phyloP scores from a whole-genome alignment of 108 stramenopile species.

The Pseudonitzschia pungens region DNA sequence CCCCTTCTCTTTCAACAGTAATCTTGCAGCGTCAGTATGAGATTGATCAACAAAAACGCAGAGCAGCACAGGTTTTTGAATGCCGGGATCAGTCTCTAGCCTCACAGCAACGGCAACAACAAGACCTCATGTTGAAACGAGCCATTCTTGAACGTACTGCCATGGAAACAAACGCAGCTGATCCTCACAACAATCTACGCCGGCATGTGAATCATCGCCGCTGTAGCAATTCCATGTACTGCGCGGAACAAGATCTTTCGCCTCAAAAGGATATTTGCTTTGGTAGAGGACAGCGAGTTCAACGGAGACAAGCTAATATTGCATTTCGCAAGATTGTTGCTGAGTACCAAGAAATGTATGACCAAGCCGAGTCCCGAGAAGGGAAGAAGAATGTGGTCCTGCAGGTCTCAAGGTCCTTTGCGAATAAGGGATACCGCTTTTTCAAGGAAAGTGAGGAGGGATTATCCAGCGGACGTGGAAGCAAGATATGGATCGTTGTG shows the following conservation, averaged over 20 bases:
- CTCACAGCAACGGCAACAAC: no score
- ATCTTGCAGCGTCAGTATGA: no score
- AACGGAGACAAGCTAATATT: background rate
- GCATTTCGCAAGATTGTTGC: background rate
- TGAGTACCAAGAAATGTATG: background rate
- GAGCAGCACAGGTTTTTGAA: no score
- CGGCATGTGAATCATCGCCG: background rate
- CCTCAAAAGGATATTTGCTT: constrained; percentile 7
- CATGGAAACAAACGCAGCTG: background rate
- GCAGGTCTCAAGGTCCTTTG: background rate
- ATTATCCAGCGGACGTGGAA: background rate
- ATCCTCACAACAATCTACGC: background rate
- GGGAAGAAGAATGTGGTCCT: background rate
- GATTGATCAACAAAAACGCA: no score
- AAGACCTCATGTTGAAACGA: no score
- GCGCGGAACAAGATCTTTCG: constrained; percentile 6
- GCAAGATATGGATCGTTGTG: background rate
- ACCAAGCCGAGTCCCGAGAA: constrained; percentile 1
- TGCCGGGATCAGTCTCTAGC: no score
- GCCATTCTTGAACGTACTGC: no score
- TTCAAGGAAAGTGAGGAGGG: background rate
- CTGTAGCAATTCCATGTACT: background rate
- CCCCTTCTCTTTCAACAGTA: no score
- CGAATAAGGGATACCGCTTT: background rate
- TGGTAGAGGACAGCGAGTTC: background rate